These are phyloP conservation scores for Fusarium sp. DNA, from an alignment of 2,329 filamentous ascomycete species.

Conservation along the genomic window DNA sequence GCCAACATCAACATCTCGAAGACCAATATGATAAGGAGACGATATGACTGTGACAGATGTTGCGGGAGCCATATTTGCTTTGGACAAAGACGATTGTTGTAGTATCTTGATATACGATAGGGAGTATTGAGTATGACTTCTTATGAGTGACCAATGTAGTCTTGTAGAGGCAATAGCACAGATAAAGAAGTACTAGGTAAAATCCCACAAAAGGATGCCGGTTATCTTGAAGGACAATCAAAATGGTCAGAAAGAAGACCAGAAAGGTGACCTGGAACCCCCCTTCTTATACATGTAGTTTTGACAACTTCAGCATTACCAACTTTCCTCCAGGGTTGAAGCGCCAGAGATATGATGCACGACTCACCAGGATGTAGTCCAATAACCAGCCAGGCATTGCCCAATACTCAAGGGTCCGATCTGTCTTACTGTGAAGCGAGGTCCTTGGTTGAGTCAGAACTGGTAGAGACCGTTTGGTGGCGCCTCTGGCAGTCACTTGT, in stretches of 20 bases:
- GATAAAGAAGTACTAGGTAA: not conserved
- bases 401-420: not conserved
- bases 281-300: not conserved
- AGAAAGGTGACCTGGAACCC: not conserved
- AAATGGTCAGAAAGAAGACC: no score
- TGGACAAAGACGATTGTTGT: not conserved
- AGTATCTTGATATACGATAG: not conserved
- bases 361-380: no score
- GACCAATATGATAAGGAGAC: not conserved
- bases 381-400: no score
- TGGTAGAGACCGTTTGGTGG: not conserved
- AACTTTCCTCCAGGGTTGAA: not conserved
- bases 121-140: not conserved
- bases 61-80: not conserved
- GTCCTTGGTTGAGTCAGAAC: not conserved
- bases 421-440: not conserved
- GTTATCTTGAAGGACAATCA: not conserved
- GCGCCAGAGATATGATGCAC: not conserved
- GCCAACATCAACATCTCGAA: not conserved
- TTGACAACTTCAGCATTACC: not conserved
- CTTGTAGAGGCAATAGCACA: not conserved
- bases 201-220: not conserved
- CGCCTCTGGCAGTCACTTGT: not conserved
- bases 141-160: not conserved
- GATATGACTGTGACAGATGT: conserved; percentile 1